phyloP scores from a whole-genome alignment of 257 asterid species.

The Nyctanthes arbortristis region DNA sequence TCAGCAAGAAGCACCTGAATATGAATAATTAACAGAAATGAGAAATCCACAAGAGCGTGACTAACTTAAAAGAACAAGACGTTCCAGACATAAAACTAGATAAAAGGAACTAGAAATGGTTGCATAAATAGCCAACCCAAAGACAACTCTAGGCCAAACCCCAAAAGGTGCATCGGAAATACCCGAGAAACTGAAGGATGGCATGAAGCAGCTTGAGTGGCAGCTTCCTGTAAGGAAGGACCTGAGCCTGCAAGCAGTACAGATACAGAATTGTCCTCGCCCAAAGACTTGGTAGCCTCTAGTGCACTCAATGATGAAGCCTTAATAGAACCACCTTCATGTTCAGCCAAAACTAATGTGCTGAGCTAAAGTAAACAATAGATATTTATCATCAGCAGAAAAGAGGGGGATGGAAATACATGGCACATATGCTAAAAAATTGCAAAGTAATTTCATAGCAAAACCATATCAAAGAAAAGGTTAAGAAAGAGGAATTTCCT shows the following conservation, averaged over 20 bases:
- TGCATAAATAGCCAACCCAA: background rate
- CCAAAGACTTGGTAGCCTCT: conserved; percentile 78
- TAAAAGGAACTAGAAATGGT: background rate
- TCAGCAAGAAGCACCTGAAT: conserved; percentile 87
- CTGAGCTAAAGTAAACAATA: conserved; percentile 50
- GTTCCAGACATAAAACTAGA: background rate
- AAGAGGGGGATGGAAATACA: too few relatives aligned
- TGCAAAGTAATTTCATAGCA: too few relatives aligned
- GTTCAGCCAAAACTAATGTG: conserved; percentile 84
- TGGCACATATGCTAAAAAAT: background rate
- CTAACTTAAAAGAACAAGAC: conserved; percentile 1
- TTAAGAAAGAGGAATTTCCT: background rate
- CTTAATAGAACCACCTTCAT: conserved; percentile 70
- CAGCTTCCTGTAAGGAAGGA: conserved; percentile 77
- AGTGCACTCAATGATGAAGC: conserved; percentile 76
- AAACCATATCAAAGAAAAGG: conserved; percentile 11
- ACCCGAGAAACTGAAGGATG: conserved; percentile 84
- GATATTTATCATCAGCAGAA: conserved; percentile 10
- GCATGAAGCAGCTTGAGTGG: conserved; percentile 69
- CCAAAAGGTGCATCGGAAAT: background rate
- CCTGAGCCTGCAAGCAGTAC: conserved; percentile 90
- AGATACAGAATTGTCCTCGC: conserved; percentile 60
- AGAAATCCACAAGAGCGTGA: background rate
- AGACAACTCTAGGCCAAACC: conserved; percentile 1
- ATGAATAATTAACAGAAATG: conserved; percentile 14